A percentile compares a stretch with the other conserved stretches of the same genome.
Evolutionary conservation across 148 eudicot species (phyloP).

Genomic region (Camellia granthamiana): DNA sequence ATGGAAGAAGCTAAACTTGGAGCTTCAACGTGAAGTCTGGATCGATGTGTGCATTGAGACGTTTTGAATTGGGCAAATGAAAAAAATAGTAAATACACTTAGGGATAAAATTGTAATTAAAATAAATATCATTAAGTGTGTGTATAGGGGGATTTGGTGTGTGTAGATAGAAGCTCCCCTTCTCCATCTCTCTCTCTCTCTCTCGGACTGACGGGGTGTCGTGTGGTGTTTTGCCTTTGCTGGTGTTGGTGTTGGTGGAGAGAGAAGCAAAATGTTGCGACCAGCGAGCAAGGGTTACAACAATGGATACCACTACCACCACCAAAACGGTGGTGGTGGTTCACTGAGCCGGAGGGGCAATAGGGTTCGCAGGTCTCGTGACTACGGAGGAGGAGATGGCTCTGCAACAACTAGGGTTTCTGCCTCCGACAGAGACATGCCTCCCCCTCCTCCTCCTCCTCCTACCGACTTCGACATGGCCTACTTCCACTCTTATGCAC

Average conservation of each 20-base stretch:
- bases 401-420: constrained; percentile 23
- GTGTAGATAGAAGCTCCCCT: too few species aligned
- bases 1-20: too few species aligned
- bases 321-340: constrained; percentile 21
- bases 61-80: too few species aligned
- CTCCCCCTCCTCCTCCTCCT: constrained; percentile 36
- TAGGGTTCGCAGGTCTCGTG: constrained; percentile 29
- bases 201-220: not conserved
- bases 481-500: constrained; percentile 90
- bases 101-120: too few species aligned
- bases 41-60: too few species aligned
- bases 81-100: too few species aligned
- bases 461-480: constrained; percentile 93
- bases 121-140: too few species aligned
- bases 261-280: not conserved
- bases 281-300: constrained; percentile 19
- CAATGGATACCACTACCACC: constrained; percentile 22
- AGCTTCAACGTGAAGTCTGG: too few species aligned
- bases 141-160: too few species aligned
- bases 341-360: constrained; percentile 20
- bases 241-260: too few species aligned
- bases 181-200: too few species aligned
- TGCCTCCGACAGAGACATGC: constrained; percentile 13
- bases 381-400: constrained; percentile 15
- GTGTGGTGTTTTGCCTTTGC: too few species aligned